phyloP scores from a whole-genome alignment of 2,329 filamentous ascomycete genomes.

The Macrophomina tecta region DNA sequence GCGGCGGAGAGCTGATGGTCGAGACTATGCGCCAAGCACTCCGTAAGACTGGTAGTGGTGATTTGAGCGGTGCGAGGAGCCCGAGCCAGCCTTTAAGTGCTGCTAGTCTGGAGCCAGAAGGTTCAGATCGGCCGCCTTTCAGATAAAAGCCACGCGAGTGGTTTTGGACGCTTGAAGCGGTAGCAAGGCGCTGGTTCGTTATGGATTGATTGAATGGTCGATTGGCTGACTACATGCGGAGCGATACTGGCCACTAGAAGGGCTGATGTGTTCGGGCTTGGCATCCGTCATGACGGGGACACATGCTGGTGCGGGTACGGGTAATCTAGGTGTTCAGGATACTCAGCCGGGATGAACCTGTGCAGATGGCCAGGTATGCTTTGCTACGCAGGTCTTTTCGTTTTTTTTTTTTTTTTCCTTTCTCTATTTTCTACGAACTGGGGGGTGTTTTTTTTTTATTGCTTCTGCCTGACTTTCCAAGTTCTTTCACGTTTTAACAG shows the following conservation, averaged over 20 bases:
- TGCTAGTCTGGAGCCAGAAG: constrained; percentile 45
- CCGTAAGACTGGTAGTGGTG: constrained; percentile 81
- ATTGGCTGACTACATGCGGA: constrained; percentile 9
- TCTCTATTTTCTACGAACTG: constrained; percentile 3
- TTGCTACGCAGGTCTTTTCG: not conserved
- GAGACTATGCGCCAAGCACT: constrained; percentile 94
- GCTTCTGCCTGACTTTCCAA: constrained; percentile 10
- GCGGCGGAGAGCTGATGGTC: constrained; percentile 76
- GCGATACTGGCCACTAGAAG: not conserved
- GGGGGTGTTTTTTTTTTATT: not conserved
- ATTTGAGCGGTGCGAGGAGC: constrained; percentile 61
- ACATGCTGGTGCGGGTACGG: constrained; percentile 15
- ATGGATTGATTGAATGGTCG: not conserved
- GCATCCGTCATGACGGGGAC: constrained; percentile 7
- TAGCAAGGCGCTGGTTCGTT: constrained; percentile 12
- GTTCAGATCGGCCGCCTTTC: constrained; percentile 41
- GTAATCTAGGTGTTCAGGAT: constrained; percentile 8
- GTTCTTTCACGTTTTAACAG: constrained; percentile 1
- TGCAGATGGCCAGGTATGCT: constrained; percentile 19
- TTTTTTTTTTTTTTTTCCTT: not conserved
- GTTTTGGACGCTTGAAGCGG: not conserved
- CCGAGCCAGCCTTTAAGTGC: constrained; percentile 49
- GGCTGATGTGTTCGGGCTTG: constrained; percentile 20
- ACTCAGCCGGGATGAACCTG: constrained; percentile 20
- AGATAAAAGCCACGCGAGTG: constrained; percentile 24